phyloP scores from a whole-genome alignment of 768 basidiomycete genomes.

The Leucocoprinus birnbaumii region DNA sequence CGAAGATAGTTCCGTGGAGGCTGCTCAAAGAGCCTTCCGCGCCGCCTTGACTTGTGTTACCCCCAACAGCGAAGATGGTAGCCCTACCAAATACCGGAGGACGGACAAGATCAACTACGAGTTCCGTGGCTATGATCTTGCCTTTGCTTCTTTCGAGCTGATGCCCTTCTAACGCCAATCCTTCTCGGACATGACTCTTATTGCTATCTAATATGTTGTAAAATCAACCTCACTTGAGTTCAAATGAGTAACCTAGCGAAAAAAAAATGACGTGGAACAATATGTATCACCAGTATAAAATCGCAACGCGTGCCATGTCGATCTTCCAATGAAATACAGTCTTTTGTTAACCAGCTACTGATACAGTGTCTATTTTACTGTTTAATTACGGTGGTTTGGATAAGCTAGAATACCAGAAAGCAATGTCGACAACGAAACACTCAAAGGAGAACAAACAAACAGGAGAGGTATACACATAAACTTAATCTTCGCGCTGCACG shows the following conservation, averaged over 20 bases:
- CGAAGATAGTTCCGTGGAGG: slow-evolving; percentile 49
- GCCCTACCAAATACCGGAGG: slow-evolving; percentile 53
- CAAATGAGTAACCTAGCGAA: no score
- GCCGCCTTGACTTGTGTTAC: slow-evolving; percentile 44
- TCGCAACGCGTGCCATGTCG: no score
- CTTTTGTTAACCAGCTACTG: no score
- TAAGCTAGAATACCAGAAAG: neutral
- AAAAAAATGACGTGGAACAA: no score
- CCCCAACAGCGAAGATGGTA: neutral
- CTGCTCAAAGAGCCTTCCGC: slow-evolving; percentile 72
- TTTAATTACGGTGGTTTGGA: no score
- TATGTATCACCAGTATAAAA: no score
- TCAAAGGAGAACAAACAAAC: neutral
- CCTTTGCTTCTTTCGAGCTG: slow-evolving; percentile 83
- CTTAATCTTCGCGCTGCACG: slow-evolving; percentile 8
- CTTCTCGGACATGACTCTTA: no score
- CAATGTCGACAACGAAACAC: neutral
- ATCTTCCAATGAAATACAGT: neutral
- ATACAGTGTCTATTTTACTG: neutral
- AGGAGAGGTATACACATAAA: neutral
- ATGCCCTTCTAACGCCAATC: neutral
- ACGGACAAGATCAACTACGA: slow-evolving; percentile 99
- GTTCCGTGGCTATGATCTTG: slow-evolving; percentile 89
- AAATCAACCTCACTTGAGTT: no score
- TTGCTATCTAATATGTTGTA: no score